Evolutionary conservation across 2,329 filamentous ascomycete genomes (phyloP).

Genomic region (Alternaria brassicae): DNA sequence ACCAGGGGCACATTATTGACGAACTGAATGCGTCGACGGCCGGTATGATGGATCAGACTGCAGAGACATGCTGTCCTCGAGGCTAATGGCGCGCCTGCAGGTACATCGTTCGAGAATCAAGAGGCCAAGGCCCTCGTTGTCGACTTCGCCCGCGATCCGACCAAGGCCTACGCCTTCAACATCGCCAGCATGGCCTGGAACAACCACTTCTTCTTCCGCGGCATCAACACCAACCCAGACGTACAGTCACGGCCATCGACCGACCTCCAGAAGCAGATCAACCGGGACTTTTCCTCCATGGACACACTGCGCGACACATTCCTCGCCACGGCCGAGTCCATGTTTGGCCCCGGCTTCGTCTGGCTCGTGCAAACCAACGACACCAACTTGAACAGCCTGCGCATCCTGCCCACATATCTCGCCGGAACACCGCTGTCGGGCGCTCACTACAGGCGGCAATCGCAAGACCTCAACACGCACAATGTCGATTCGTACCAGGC

Average conservation of each 20-base stretch:
- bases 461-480: slow-evolving; percentile 72
- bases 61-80: not conserved
- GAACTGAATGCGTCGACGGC: slow-evolving; percentile 77
- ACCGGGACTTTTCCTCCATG: slow-evolving; percentile 77
- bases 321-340: slow-evolving; percentile 78
- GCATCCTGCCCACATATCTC: slow-evolving; percentile 86
- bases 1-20: slow-evolving; percentile 76
- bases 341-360: slow-evolving; percentile 97
- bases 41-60: slow-evolving; percentile 64
- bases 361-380: slow-evolving; percentile 76
- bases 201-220: slow-evolving; percentile 82
- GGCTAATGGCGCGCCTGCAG: slow-evolving; percentile 52
- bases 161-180: slow-evolving; percentile 85
- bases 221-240: slow-evolving; percentile 51
- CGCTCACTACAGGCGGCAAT: slow-evolving; percentile 79
- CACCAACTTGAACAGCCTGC: slow-evolving; percentile 58
- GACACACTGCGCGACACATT: slow-evolving; percentile 83
- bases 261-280: slow-evolving; percentile 68
- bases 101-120: slow-evolving; percentile 68
- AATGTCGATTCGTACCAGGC: slow-evolving; percentile 39
- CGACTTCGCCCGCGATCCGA: slow-evolving; percentile 78
- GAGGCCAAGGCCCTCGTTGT: slow-evolving; percentile 73
- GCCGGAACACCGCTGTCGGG: slow-evolving; percentile 87
- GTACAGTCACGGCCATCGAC: slow-evolving; percentile 37
- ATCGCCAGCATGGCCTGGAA: slow-evolving; percentile 96